Base-by-base conservation (phyloP, 1,139 yeast genomes). In the Geotrichum aggregatum region DNA sequence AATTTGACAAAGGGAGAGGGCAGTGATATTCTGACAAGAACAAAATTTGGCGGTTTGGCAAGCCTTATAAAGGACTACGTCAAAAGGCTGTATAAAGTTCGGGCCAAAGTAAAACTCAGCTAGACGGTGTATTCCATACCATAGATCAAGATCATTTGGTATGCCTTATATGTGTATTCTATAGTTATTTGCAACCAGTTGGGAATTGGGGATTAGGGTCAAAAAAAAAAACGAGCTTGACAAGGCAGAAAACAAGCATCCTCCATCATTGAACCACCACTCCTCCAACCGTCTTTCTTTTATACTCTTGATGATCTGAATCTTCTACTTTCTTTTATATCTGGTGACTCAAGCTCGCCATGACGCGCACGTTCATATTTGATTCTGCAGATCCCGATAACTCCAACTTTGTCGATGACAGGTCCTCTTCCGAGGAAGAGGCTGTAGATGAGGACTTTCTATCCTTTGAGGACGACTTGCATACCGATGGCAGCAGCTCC, bases 361-460 rank as follows among this genome's bases (percentile, higher is more conserved):
- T 53, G 56, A 34, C 48, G 14, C 44, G 52, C 30, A 48, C 55
- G 7, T 46, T 48, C 30, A 45, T 54, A 14, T 54, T 54, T 34
- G 57, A 54, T 19, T 56, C 58, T n/a, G 55, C 52, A 6, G 57
- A 56, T 21, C 54, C 55, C 1, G 50, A 54, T 26, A 44, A 42
- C 33, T 52, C 51, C 31, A 45, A 46, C 16, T 31, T 50, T 21
- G 47, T 49, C 1, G 52, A 55, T 30, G 54, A 54, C 5, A 49
- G 39, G 11, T 24, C 52, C 34, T 34, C 43, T 16, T 39, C 44
- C 8, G 30, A 46, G 3, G 46, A 47, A 3, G 52, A 47, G 36
- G 49, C 42, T 21, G 18, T 45, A 21, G 51, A 49, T 16, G 34
- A 47, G 33, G 39, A 41, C 22, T 36, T 46, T 31, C 4, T 49